phyloP scores from a whole-genome alignment of 305 asterid genomes.

The Ajuga reptans region DNA sequence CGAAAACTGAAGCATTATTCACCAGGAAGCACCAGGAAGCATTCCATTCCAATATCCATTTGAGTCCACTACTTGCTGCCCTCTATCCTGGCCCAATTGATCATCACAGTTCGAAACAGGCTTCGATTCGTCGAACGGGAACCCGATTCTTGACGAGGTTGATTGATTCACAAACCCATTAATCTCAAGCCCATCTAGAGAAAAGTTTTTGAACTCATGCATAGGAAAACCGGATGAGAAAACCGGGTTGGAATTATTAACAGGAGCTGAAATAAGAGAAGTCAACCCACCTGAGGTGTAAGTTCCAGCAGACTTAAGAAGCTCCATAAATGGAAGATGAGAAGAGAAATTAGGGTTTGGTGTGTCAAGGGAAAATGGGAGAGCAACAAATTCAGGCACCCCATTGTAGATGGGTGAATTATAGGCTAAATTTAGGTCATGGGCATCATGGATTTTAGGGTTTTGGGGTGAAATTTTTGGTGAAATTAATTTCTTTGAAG shows the following conservation, averaged over 20 bases:
- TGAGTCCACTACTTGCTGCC: conserved; percentile 10
- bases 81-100: conserved; percentile 16
- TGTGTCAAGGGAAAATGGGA: conserved; percentile 10
- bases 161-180: conserved; percentile 15
- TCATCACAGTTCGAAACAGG: background rate
- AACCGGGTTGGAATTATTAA: conserved; percentile 18
- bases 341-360: conserved; percentile 33
- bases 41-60: conserved; percentile 37
- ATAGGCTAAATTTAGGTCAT: conserved; percentile 22
- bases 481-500: conserved; percentile 17
- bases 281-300: conserved; percentile 14
- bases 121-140: conserved; percentile 24
- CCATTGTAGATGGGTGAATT: conserved; percentile 23
- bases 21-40: conserved; percentile 32
- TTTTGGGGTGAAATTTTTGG: conserved; percentile 26
- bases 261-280: conserved; percentile 19
- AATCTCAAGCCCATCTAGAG: conserved; percentile 23
- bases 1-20: background rate
- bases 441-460: conserved; percentile 31
- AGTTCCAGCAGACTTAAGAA: conserved; percentile 16
- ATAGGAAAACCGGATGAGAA: conserved; percentile 21
- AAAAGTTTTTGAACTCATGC: conserved; percentile 22
- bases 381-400: conserved; percentile 13
- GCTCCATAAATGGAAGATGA: conserved; percentile 24
- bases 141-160: conserved; percentile 12